Evolutionary conservation across 495 filamentous ascomycete genomes (phyloP), one percentile per base, ranked within the genome.

Genomic region (Corynascus novoguineensis): DNA sequence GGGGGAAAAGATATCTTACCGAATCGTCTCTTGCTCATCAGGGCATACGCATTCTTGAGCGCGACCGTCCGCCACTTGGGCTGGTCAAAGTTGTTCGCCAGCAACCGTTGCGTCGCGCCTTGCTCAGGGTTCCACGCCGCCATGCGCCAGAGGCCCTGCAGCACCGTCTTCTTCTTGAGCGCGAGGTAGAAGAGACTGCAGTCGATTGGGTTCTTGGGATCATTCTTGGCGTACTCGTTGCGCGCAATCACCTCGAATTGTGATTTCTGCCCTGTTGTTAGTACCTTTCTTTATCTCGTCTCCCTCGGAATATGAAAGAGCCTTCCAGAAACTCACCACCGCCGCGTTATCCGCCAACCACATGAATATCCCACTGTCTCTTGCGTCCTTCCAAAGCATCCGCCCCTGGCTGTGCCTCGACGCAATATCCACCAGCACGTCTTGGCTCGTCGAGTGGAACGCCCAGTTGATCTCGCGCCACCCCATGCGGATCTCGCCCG

Each of bases 391-490:
- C 93, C 93, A 98, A 11, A 86, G 73, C 75, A 97, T 74, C 55
- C 83, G 83, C 0, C 84, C 84, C 61, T 88, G 83, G 69, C 86
- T 89, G 59, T 93, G 90, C 17, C 80, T 75, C 8, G 85, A 86
- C n/a, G 96, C 86, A 57, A 96, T 82, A 68, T 97, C 92, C 1
- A 89, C 73, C 8, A 99, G 75, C 40, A 97, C 93, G 67, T 97
- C 95, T 70, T 99, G 93, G 53, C 89, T 96, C 14, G 73, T 79
- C 59, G 90, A 95, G 69, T 97, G 90, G 61, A 86, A 92, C 21
- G 92, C 95, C 91, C 92, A 97, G 46, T 87, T 86, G 55, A 96
- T 92, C 64, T 97, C 92, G 68, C 95, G 78, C 89, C 91, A 99
- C 5, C 88, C 87, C 60, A 97, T 83, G 19, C 82, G 77, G 6